Percentiles rank a stretch among this genome's conserved stretches.
Evolutionary conservation across 176 grass and related monocot genomes (phyloP).

Genomic region (Typha latifolia): DNA sequence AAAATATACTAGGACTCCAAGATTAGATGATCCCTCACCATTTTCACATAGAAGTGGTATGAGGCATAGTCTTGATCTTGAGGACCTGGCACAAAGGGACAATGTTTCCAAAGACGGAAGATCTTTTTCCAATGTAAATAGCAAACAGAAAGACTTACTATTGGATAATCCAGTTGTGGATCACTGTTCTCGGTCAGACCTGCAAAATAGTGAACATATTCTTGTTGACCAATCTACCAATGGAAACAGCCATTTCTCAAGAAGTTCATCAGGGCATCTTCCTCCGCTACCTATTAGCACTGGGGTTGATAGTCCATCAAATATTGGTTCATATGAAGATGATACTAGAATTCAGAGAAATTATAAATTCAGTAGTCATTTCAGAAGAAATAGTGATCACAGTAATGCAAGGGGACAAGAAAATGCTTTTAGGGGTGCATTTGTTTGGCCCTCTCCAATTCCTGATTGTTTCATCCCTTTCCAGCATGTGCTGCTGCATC

Average conservation of each 20-base stretch:
- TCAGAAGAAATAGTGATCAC: constrained; percentile 23
- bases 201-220: neutral
- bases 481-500: constrained; percentile 20
- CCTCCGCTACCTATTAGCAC: constrained; percentile 13
- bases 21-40: constrained; percentile 21
- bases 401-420: constrained; percentile 27
- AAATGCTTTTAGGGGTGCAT: constrained; percentile 24
- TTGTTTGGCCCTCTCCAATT: constrained; percentile 22
- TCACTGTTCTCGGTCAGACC: neutral
- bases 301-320: constrained; percentile 21
- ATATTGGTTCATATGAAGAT: constrained; percentile 31
- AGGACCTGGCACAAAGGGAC: constrained; percentile 12
- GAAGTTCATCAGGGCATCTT: constrained; percentile 16
- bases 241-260: neutral
- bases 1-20: constrained; percentile 26
- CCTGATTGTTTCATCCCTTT: constrained; percentile 35
- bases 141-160: constrained; percentile 3
- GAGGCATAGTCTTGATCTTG: constrained; percentile 13
- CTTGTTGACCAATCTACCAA: constrained; percentile 10
- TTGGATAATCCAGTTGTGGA: constrained; percentile 2
- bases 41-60: constrained; percentile 10
- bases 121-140: too few species aligned
- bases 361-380: constrained; percentile 16
- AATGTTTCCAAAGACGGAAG: neutral
- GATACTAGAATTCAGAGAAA: constrained; percentile 25